Base-by-base conservation (phyloP, 2,329 filamentous ascomycete genomes). In the Chaetoscypha palmicola region DNA sequence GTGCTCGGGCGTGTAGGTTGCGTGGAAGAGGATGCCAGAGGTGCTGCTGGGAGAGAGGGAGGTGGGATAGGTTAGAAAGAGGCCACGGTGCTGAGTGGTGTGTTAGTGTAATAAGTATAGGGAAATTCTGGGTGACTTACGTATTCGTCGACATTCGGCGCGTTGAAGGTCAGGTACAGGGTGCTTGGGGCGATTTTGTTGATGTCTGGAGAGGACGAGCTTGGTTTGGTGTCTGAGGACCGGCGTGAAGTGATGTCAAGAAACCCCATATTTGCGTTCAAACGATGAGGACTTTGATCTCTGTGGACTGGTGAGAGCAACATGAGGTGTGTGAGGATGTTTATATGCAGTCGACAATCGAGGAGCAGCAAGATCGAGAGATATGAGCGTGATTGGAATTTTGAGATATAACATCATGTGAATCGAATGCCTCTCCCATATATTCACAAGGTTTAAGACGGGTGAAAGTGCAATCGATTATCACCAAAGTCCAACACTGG, bases 121-220 rank as follows among this genome's bases (percentile, higher is more conserved):
- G 16, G 26, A 3, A 12, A 19, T 11, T 10, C 38, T 16, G 4
- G 22, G 19, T 4, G 22, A 5, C 41, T 5, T 47, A 56, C 55
- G 43, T 54, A 58, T 12, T 58, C 55, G 26, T 58, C 53, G 2
- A 55, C 52, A 24, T 49, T 40, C 1, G 55, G 55, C 17, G 53
- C 55, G 19, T 58, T 55, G 33, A 58, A 56, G 9, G 52, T 55
- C 3, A 58, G 46, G 21, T 58, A 58, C 4, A 58, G 39, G 12
- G 50, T 52, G 31, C 53, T 52, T 2, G 52, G 49, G 5, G 38
- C 19, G 26, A 57, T 52, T 16, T 53, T 52, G 10, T 45, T 33
- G 5, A 44, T 26, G 30, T 54, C 51, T 7, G 12, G 7, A 22
- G 38, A 17, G 30, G 31, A 47, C n/a, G 44, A 31, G 20, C 7